phyloP scores from a whole-genome alignment of 2,329 filamentous ascomycete species.

The Calonectria pteridis region DNA sequence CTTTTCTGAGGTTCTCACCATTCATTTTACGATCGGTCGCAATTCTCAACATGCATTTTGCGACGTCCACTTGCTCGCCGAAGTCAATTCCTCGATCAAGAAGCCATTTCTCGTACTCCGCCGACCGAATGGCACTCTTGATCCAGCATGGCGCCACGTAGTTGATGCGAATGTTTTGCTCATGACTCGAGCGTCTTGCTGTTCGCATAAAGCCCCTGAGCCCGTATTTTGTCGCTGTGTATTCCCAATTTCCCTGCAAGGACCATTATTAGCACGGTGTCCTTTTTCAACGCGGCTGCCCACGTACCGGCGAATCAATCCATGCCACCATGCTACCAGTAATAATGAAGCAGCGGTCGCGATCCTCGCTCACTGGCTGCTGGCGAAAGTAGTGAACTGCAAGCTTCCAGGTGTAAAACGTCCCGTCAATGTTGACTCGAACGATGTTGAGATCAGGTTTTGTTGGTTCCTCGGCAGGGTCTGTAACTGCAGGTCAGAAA shows the following conservation, averaged over 20 bases:
- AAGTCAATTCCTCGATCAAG: slow-evolving; percentile 55
- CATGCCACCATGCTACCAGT: slow-evolving; percentile 61
- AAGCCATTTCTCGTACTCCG: slow-evolving; percentile 57
- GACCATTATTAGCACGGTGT: background rate
- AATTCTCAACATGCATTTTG: slow-evolving; percentile 50
- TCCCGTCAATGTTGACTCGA: slow-evolving; percentile 56
- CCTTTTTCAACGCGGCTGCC: background rate
- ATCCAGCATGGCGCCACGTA: slow-evolving; percentile 60
- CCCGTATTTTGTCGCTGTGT: slow-evolving; percentile 37
- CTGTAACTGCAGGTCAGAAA: background rate
- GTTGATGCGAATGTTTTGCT: slow-evolving; percentile 60
- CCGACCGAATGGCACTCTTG: slow-evolving; percentile 51
- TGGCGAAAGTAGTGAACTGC: slow-evolving; percentile 60
- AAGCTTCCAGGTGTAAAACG: slow-evolving; percentile 59
- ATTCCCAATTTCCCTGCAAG: slow-evolving; percentile 38
- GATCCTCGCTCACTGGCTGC: slow-evolving; percentile 51
- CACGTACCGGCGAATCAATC: slow-evolving; percentile 56
- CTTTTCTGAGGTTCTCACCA: slow-evolving; percentile 12
- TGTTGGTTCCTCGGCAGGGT: slow-evolving; percentile 35
- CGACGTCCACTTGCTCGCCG: slow-evolving; percentile 49
- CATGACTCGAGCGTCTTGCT: slow-evolving; percentile 32
- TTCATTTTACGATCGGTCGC: slow-evolving; percentile 48
- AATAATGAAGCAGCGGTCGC: slow-evolving; percentile 63
- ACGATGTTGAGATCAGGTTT: slow-evolving; percentile 58
- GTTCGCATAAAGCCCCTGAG: slow-evolving; percentile 35